Evolutionary conservation across 1,139 yeast genomes (phyloP).

Genomic region (Pichia norvegensis): DNA sequence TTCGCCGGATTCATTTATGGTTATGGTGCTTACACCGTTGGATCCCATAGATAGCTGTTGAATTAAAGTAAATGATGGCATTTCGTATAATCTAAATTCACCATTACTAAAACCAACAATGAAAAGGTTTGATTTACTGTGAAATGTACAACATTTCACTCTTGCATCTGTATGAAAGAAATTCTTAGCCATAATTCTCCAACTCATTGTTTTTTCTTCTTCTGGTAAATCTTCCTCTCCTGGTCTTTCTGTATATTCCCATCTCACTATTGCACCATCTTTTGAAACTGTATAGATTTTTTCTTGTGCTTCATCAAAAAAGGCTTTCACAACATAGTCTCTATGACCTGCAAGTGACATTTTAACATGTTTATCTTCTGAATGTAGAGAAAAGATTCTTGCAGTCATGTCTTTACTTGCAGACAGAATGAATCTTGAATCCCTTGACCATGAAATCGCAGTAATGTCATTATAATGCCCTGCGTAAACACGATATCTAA

Average conservation of each 20-base stretch:
- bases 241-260: constrained; percentile 68
- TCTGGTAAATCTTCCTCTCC: constrained; percentile 35
- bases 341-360: constrained; percentile 89
- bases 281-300: constrained; percentile 83
- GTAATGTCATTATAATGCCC: constrained; percentile 87
- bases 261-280: constrained; percentile 88
- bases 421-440: constrained; percentile 78
- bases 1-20: constrained; percentile 79
- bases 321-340: constrained; percentile 80
- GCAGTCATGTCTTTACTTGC: constrained; percentile 89
- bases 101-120: constrained; percentile 92
- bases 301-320: constrained; percentile 80
- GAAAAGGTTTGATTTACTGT: constrained; percentile 57
- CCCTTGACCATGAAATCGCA: constrained; percentile 80
- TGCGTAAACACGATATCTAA: constrained; percentile 80
- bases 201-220: constrained; percentile 37
- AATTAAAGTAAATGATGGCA: constrained; percentile 65
- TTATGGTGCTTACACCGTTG: constrained; percentile 75
- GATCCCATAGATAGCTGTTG: constrained; percentile 93
- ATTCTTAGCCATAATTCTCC: constrained; percentile 81
- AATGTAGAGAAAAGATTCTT: constrained; percentile 68
- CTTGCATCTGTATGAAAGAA: constrained; percentile 66
- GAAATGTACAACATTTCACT: constrained; percentile 79
- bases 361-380: constrained; percentile 73
- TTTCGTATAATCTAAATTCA: constrained; percentile 85